phyloP scores from a whole-genome alignment of 2,329 filamentous ascomycete genomes.

The Diplodia sapinea region DNA sequence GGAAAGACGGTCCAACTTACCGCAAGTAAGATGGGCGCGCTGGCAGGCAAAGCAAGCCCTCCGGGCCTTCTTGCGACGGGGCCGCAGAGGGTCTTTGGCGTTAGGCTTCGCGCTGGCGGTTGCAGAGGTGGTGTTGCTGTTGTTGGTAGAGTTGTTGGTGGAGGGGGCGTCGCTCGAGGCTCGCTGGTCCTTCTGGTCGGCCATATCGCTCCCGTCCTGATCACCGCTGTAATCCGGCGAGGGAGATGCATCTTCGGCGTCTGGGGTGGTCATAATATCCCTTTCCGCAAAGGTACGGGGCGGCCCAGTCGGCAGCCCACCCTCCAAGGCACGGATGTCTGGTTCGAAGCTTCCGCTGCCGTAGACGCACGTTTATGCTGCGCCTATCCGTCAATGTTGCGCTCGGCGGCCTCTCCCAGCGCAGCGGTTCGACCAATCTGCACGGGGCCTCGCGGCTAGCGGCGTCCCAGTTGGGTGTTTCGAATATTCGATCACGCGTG shows the following conservation, averaged over 20 bases:
- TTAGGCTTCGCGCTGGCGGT: conserved; percentile 46
- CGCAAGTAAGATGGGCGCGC: conserved; percentile 94
- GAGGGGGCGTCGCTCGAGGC: conserved; percentile 43
- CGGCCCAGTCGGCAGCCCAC: conserved; percentile 30
- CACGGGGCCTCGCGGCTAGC: conserved; percentile 40
- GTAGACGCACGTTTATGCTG: conserved; percentile 50
- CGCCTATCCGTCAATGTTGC: conserved; percentile 48
- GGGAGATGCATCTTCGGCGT: conserved; percentile 54
- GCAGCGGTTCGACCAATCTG: conserved; percentile 48
- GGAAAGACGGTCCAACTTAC: conserved; percentile 65
- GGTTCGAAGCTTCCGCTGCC: conserved; percentile 44
- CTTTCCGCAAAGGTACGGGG: conserved; percentile 36
- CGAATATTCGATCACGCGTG: conserved; percentile 50
- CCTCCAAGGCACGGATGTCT: conserved; percentile 42
- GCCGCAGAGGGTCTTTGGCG: conserved; percentile 87
- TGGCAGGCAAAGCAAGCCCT: conserved; percentile 97
- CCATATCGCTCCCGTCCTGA: conserved; percentile 52
- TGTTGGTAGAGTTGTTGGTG: conserved; percentile 36
- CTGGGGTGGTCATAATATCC: conserved; percentile 57
- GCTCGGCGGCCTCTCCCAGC: conserved; percentile 41
- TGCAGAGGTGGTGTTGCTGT: conserved; percentile 42
- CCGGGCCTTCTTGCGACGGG: conserved; percentile 92
- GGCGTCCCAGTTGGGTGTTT: conserved; percentile 50
- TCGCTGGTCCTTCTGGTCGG: conserved; percentile 49
- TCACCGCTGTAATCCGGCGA: conserved; percentile 55